Percentiles rank a stretch among this genome's conserved stretches.
Conservation (phyloP, 2,329 filamentous ascomycete genomes). For the Ilyonectria robusta region DNA sequence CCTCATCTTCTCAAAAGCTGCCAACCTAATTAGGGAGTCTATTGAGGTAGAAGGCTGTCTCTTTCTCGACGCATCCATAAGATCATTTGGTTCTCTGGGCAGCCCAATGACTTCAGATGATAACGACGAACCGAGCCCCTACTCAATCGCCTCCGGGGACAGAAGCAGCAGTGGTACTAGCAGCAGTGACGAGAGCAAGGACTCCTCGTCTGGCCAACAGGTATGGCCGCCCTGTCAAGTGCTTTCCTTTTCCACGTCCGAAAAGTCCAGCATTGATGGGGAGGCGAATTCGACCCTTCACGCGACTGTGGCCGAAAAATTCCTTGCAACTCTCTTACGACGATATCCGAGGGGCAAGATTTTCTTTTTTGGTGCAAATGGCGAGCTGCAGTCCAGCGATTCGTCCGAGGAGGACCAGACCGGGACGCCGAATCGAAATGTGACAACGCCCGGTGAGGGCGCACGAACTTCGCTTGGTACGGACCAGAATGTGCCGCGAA, state of each 20-base stretch:
- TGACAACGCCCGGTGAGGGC: not conserved
- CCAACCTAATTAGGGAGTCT: slow-evolving; percentile 59
- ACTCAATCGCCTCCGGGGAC: slow-evolving; percentile 45
- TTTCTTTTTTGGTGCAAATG: slow-evolving; percentile 60
- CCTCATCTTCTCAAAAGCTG: slow-evolving; percentile 59
- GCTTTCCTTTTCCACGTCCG: slow-evolving; percentile 51
- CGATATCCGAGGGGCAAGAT: slow-evolving; percentile 62
- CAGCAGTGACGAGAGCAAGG: not conserved
- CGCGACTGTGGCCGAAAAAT: slow-evolving; percentile 53
- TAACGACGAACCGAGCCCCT: slow-evolving; percentile 20
- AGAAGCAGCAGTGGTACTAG: not conserved
- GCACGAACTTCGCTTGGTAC: not conserved
- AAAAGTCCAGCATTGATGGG: slow-evolving; percentile 52
- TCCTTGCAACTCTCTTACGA: slow-evolving; percentile 58
- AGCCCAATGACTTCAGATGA: slow-evolving; percentile 29
- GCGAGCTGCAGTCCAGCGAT: slow-evolving; percentile 52
- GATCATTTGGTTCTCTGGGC: slow-evolving; percentile 34
- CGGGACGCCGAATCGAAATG: not conserved
- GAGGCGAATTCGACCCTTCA: slow-evolving; percentile 35
- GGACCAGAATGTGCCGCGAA: slow-evolving; percentile 16
- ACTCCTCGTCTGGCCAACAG: not conserved
- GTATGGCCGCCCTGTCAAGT: not conserved
- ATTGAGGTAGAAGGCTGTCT: slow-evolving; percentile 57
- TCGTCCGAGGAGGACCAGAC: slow-evolving; percentile 48
- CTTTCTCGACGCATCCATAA: slow-evolving; percentile 51